Evolutionary conservation across 768 basidiomycete genomes (phyloP).

Genomic region (Tulasnella sp.): DNA sequence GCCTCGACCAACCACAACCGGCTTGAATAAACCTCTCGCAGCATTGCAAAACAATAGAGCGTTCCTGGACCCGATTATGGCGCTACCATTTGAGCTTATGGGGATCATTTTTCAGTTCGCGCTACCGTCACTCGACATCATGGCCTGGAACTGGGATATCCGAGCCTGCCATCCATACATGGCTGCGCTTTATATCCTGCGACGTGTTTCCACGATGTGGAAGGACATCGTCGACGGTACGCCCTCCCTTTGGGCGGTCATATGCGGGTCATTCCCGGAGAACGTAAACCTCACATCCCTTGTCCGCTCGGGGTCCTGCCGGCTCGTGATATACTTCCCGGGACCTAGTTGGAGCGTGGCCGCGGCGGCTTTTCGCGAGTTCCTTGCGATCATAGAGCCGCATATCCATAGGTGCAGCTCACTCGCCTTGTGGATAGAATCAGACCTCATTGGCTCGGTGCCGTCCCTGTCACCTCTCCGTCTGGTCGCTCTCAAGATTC

Average conservation of each 20-base stretch:
- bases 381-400: neutral
- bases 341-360: neutral
- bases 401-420: neutral
- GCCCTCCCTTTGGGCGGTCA: neutral
- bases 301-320: neutral
- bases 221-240: neutral
- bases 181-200: neutral
- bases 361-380: neutral
- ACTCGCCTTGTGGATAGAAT: neutral
- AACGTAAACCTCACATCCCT: neutral
- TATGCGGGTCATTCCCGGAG: neutral
- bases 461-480: neutral
- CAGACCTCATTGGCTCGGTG: neutral
- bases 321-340: neutral
- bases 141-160: neutral
- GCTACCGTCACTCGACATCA: neutral
- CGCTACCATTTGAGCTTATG: neutral
- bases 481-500: neutral
- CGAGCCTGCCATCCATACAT: neutral
- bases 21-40: neutral
- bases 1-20: neutral
- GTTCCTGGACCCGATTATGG: neutral
- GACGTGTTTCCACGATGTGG: neutral
- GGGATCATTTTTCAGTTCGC: neutral
- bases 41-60: too few relatives aligned